These are phyloP conservation scores for Suillus clintonianus DNA, from an alignment of 768 basidiomycete genomes.

Conservation along the genomic window DNA sequence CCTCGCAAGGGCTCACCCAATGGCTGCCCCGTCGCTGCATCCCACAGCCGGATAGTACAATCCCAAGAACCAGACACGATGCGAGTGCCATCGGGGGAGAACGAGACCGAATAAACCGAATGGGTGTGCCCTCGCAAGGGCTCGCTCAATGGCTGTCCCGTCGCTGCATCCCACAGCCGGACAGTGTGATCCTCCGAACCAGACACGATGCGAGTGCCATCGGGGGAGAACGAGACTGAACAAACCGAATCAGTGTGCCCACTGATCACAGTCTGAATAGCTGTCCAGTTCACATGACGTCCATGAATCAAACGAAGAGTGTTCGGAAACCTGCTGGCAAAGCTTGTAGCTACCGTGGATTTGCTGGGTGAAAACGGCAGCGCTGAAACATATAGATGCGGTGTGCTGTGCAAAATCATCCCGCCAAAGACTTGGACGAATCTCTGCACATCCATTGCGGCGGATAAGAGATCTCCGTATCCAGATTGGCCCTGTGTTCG, in stretches of 20 bases:
- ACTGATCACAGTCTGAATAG: conserved; percentile 3
- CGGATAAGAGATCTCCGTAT: neutral
- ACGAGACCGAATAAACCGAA: conserved; percentile 4
- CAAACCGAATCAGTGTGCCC: conserved; percentile 3
- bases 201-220: too few species aligned
- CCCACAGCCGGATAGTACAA: conserved; percentile 14
- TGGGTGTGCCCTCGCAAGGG: conserved; percentile 7
- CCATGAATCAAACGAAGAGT: neutral
- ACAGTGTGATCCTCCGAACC: too few species aligned
- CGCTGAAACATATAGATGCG: conserved; percentile 27
- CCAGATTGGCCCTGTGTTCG: neutral
- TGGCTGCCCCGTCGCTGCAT: conserved; percentile 1
- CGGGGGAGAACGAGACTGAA: conserved; percentile 7
- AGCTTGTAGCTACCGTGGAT: conserved; percentile 25
- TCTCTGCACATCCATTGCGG: conserved; percentile 10
- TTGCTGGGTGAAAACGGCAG: conserved; percentile 22
- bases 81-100: conserved; percentile 12
- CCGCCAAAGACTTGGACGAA: conserved; percentile 15
- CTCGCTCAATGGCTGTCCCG: neutral
- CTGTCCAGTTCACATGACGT: neutral
- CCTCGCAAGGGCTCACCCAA: conserved; percentile 4
- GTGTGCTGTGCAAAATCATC: conserved; percentile 16
- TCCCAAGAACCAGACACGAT: conserved; percentile 9
- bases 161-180: too few species aligned
- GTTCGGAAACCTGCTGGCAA: neutral